Conservation (phyloP, 345 rosid species). For the Tarenaya hassleriana region DNA sequence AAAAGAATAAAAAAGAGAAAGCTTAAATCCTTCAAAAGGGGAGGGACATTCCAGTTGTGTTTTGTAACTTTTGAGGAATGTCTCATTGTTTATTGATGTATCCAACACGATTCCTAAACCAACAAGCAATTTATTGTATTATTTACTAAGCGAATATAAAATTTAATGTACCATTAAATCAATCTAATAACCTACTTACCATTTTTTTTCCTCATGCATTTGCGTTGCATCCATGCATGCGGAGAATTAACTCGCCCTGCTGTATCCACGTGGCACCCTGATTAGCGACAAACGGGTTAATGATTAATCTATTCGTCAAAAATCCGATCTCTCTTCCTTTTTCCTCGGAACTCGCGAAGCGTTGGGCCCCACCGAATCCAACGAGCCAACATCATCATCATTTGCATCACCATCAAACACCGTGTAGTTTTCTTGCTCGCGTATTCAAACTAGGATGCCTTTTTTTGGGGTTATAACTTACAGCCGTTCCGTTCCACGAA, state of each 20-base stretch:
- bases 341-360: conserved; percentile 36
- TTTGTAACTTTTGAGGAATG: conserved; percentile 86
- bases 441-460: conserved; percentile 21
- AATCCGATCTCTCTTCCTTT: conserved; percentile 28
- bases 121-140: conserved; percentile 19
- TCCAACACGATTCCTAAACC: conserved; percentile 31
- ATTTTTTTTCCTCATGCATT: conserved; percentile 21
- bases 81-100: conserved; percentile 16
- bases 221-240: conserved; percentile 49
- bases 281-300: conserved; percentile 27
- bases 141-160: conserved; percentile 15
- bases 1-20: conserved; percentile 22
- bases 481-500: conserved; percentile 6
- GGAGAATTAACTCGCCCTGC: conserved; percentile 20
- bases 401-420: conserved; percentile 21
- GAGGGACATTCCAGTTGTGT: conserved; percentile 65
- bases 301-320: conserved; percentile 14
- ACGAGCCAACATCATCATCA: conserved; percentile 61
- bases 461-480: conserved; percentile 17
- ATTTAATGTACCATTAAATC: conserved; percentile 12
- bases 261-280: conserved; percentile 45
- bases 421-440: conserved; percentile 19
- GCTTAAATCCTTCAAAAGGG: conserved; percentile 27
- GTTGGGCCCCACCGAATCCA: conserved; percentile 73
- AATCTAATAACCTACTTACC: conserved; percentile 21